Evolutionary conservation across 257 asterid species (phyloP), one percentile per base, ranked within the genome.

Genomic region (Salvia miltiorrhiza): DNA sequence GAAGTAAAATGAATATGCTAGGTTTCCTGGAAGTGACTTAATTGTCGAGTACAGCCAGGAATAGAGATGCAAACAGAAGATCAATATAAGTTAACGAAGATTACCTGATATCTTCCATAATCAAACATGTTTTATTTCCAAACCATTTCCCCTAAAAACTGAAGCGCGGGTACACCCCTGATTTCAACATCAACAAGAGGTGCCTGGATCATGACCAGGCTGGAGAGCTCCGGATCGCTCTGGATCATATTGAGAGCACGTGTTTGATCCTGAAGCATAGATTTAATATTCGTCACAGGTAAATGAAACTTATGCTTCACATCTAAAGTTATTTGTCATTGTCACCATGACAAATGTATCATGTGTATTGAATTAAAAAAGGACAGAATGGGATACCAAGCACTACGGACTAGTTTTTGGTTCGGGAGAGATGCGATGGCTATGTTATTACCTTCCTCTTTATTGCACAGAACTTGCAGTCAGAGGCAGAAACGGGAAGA

Each of bases 91-190:
- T 4, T 3, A 32, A 20, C 8, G 28, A n/a, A 48, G 30, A 21
- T 63, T 80, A 70, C 81, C 78, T 9, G 11, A 11, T 33, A 52
- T 58, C 59, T 62, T 50, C 30, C 17, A 40, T 17, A 30, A 57
- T 19, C 3, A 23, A 19, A 47, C 13, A 23, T 58, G 73, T 62
- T 72, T 86, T 79, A 94, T 79, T 89, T 94, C 99, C 99, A 94
- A 57, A 94, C 89, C 14, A 81, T 88, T 67, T 94, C 97, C 47
- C 97, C 99, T 23, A 91, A 75, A 79, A 94, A 94, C 81, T 91
- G 97, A 70, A 94, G 99, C 70, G 99, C 99, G 14, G 99, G 99
- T 49, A 94, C 92, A 32, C 99, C 99, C 83, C 99, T 87, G 77
- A 94, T 91, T 81, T 94, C 99, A 14, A 94, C 87, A 73, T 94